Evolutionary conservation across 139 green algal genomes (phyloP), one percentile per base, ranked within the genome.

Genomic region (Coelastrella sp.): DNA sequence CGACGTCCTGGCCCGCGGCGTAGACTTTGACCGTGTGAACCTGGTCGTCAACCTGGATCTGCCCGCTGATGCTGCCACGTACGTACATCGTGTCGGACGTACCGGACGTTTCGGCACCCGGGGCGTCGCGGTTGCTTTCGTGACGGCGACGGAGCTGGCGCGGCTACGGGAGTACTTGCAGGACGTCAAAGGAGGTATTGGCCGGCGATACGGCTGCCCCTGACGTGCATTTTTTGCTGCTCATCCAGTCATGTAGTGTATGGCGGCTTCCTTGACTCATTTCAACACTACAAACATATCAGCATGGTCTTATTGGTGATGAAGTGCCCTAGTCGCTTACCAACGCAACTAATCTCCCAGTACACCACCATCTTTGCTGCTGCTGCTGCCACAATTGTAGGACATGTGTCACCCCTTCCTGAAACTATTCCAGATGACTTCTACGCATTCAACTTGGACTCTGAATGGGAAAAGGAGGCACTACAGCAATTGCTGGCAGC

Each of bases 11-110:
- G 92, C 94, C 0, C 90, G 95, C 8, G 95, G 95, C 4, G 91
- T 98, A 9, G 95, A 98, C 83, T 85, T 98, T n/a, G 92, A 92
- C 3, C 85, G 91, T 15, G 92, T 97, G 67, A 96, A 96, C 86
- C 84, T 96, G 15, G 94, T 98, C 23, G 87, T 94, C 17, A 96
- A 95, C 83, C 63, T 97, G 57, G 93, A 97, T 75, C 68, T 96
- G 43, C 95, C 95, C 0, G 84, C 83, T 85, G 89, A 90, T 21
- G 84, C 89, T 13, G 86, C 89, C 15, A 92, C 89, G 1, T 92
- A 92, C 68, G 81, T 89, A 62, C 89, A 92, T 79, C 57, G 89
- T 17, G 89, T 97, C 53, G 95, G 94, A 1, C 93, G 95, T 32
- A 95, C 94, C 0, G 95, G 95, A 23, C 85, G 95, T 11, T 98